A percentile compares a stretch with the other conserved stretches of the same genome.
Evolutionary conservation across 768 basidiomycete species (phyloP).

Genomic region (Hericium alpestre): DNA sequence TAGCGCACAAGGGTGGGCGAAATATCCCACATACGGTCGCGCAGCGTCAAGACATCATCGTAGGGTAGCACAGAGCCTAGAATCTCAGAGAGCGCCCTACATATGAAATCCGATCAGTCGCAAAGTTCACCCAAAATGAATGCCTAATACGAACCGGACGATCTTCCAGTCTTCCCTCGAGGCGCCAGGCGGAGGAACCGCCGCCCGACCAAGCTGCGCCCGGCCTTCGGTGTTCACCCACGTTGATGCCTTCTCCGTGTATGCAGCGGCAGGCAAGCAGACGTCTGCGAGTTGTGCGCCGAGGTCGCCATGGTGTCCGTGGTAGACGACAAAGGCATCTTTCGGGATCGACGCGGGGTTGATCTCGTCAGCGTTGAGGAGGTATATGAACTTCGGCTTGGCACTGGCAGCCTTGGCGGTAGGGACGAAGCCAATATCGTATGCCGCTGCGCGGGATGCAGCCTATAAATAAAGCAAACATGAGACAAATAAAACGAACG

Average conservation of each 20-base stretch:
- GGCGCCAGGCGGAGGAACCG: constrained; percentile 91
- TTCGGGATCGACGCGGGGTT: constrained; percentile 80
- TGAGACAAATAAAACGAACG: background rate
- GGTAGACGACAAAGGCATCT: constrained; percentile 95
- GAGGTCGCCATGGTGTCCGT: constrained; percentile 95
- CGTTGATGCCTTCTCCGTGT: constrained; percentile 84
- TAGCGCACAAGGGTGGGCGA: constrained; percentile 84
- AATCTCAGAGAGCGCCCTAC: constrained; percentile 81
- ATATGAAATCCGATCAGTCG: background rate
- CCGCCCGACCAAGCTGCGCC: constrained; percentile 79
- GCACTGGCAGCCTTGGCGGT: constrained; percentile 64
- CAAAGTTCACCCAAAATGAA: background rate
- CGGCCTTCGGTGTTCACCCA: constrained; percentile 98
- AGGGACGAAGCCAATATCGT: constrained; percentile 89
- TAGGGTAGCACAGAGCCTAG: constrained; percentile 78
- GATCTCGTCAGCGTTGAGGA: constrained; percentile 92
- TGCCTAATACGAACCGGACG: constrained; percentile 47
- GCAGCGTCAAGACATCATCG: constrained; percentile 71
- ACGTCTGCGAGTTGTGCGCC: constrained; percentile 98
- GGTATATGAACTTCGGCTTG: constrained; percentile 90
- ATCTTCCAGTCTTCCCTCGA: constrained; percentile 97
- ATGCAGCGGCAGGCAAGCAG: constrained; percentile 83
- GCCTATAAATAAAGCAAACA: constrained; percentile 33
- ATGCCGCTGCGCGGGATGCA: constrained; percentile 88
- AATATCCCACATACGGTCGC: constrained; percentile 95